Evolutionary conservation across 2,329 filamentous ascomycete species (phyloP).

Genomic region (Ophiognomonia clavigignenti-juglandacearum): DNA sequence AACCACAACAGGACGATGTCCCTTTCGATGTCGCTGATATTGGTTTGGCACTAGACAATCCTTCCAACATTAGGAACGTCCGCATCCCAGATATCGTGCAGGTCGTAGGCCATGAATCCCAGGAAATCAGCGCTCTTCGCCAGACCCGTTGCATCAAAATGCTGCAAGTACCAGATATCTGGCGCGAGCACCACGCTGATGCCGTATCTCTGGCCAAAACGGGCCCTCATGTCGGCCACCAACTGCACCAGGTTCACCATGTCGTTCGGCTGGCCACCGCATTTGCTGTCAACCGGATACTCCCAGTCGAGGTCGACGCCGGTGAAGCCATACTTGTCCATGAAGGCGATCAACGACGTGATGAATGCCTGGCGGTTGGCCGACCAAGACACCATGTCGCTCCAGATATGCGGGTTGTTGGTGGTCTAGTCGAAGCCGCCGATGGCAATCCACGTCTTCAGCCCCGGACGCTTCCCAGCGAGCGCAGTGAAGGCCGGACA

Average conservation of each 20-base stretch:
- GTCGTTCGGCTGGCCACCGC: slow-evolving; percentile 32
- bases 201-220: slow-evolving; percentile 32
- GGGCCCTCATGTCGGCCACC: slow-evolving; percentile 29
- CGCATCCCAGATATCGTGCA: slow-evolving; percentile 38
- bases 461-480: slow-evolving; percentile 12
- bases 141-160: slow-evolving; percentile 32
- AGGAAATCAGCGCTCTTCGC: slow-evolving; percentile 33
- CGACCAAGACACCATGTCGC: slow-evolving; percentile 22
- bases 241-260: slow-evolving; percentile 30
- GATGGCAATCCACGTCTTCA: slow-evolving; percentile 27
- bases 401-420: slow-evolving; percentile 26
- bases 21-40: slow-evolving; percentile 36
- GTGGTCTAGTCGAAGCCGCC: slow-evolving; percentile 27
- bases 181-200: slow-evolving; percentile 33
- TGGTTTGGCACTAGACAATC: slow-evolving; percentile 32
- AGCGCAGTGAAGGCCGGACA: slow-evolving; percentile 24
- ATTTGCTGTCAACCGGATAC: slow-evolving; percentile 27
- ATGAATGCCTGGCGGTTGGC: slow-evolving; percentile 32
- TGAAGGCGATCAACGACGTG: slow-evolving; percentile 25
- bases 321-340: slow-evolving; percentile 32
- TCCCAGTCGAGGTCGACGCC: slow-evolving; percentile 34
- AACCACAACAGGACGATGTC: slow-evolving; percentile 35
- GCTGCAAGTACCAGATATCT: slow-evolving; percentile 33
- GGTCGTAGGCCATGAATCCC: slow-evolving; percentile 34
- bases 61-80: slow-evolving; percentile 25